Conservation (phyloP, 148 eudicot species). For the Camellia lanceoleosa region DNA sequence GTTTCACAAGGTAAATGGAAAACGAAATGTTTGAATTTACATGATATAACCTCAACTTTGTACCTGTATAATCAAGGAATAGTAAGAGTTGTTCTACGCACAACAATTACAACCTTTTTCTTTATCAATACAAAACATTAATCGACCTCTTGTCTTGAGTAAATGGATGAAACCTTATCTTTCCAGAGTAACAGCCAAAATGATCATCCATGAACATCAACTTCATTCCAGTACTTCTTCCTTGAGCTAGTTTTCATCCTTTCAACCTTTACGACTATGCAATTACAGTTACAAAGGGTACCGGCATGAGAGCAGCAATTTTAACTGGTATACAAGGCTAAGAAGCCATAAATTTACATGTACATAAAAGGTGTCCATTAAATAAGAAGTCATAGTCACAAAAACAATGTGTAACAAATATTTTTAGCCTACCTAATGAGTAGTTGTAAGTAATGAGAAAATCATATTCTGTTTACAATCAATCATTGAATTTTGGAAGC, state of each 20-base stretch:
- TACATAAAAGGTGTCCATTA: not conserved
- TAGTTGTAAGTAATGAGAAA: not conserved
- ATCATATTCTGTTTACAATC: not conserved
- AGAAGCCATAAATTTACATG: not conserved
- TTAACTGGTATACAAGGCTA: not conserved
- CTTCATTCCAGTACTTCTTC: slow-evolving; percentile 1
- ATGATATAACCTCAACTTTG: too few species aligned
- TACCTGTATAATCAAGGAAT: too few species aligned
- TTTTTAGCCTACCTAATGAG: not conserved
- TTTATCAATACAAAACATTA: too few species aligned
- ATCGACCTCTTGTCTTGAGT: not conserved
- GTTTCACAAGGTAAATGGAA: too few species aligned
- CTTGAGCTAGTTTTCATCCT: not conserved
- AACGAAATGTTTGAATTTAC: too few species aligned
- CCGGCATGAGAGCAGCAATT: not conserved
- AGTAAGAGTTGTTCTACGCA: too few species aligned
- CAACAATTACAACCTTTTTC: too few species aligned
- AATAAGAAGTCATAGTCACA: not conserved
- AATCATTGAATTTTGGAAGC: not conserved
- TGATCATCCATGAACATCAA: slow-evolving; percentile 2
- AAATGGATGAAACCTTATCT: not conserved
- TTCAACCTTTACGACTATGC: not conserved
- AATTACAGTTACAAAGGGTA: not conserved
- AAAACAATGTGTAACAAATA: not conserved
- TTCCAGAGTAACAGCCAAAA: not conserved